Conservation (phyloP, 1,284 basidiomycete genomes). For the Cutaneotrichosporon cutaneum region DNA sequence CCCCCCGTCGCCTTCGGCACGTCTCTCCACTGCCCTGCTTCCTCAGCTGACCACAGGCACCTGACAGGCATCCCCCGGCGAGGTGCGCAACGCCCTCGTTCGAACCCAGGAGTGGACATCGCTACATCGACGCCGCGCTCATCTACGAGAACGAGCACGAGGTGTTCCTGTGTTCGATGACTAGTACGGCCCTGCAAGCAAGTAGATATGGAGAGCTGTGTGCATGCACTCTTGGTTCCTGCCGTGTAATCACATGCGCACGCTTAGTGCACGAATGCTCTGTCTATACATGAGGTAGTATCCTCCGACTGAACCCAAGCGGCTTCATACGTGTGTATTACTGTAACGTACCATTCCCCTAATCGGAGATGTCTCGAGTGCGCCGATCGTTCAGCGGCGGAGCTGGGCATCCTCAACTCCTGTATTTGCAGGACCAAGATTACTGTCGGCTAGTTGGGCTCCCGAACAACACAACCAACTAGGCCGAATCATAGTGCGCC, state of each 20-base stretch:
- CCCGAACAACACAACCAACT: too few species aligned
- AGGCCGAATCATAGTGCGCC: too few species aligned
- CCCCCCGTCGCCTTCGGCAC: constrained; percentile 69
- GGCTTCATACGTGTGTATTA: too few species aligned
- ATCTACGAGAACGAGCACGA: constrained; percentile 66
- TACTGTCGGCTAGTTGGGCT: too few species aligned
- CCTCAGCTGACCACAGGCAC: background rate
- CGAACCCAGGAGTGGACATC: constrained; percentile 68
- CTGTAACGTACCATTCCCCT: too few species aligned
- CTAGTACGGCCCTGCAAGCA: constrained; percentile 29
- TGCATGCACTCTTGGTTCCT: background rate
- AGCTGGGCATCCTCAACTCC: too few species aligned
- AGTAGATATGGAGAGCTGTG: background rate
- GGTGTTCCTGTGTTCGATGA: constrained; percentile 53
- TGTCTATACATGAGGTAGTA: background rate
- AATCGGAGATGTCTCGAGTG: too few species aligned
- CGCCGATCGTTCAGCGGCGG: too few species aligned
- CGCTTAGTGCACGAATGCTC: too few species aligned
- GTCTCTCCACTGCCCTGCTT: background rate
- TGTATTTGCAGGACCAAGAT: too few species aligned
- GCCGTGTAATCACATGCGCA: too few species aligned
- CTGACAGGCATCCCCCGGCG: constrained; percentile 9
- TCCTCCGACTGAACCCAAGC: too few species aligned
- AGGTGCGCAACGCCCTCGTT: constrained; percentile 24
- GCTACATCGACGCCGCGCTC: constrained; percentile 60